Percentiles rank a stretch among this genome's conserved stretches.
phyloP scores from a whole-genome alignment of 441 rosid species.

The Mallotus repandus region DNA sequence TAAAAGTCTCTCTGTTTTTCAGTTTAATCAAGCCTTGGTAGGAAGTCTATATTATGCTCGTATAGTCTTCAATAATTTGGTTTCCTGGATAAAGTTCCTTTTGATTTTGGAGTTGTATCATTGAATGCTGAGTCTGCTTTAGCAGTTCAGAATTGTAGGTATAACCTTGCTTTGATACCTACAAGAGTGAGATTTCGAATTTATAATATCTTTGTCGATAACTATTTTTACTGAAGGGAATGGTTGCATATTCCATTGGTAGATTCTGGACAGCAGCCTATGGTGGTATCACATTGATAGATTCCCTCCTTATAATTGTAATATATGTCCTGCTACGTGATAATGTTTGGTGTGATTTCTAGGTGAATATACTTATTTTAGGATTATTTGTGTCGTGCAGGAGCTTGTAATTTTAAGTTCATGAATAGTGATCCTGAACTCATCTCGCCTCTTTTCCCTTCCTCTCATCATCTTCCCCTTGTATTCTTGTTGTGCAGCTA shows the following conservation, averaged over 20 bases:
- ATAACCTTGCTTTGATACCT: background rate
- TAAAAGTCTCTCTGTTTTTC: background rate
- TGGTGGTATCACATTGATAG: background rate
- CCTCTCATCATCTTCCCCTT: background rate
- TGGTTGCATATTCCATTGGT: no score
- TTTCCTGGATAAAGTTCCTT: background rate
- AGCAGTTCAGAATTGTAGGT: background rate
- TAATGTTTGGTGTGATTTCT: background rate
- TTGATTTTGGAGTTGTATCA: background rate
- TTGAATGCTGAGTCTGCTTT: background rate
- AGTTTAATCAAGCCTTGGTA: background rate
- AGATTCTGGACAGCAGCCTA: no score
- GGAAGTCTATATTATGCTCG: background rate
- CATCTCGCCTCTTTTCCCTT: background rate
- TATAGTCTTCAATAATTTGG: background rate
- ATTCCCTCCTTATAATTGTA: background rate
- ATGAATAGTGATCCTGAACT: background rate
- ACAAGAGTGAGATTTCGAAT: background rate
- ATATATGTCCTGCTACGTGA: background rate
- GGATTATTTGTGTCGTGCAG: background rate
- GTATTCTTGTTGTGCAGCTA: constrained; percentile 44
- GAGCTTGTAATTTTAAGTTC: background rate
- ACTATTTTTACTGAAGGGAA: background rate
- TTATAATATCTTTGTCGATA: background rate
- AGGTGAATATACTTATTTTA: background rate